Conservation (phyloP, 164 flowering plant genomes). For the Dillenia turbinata region DNA sequence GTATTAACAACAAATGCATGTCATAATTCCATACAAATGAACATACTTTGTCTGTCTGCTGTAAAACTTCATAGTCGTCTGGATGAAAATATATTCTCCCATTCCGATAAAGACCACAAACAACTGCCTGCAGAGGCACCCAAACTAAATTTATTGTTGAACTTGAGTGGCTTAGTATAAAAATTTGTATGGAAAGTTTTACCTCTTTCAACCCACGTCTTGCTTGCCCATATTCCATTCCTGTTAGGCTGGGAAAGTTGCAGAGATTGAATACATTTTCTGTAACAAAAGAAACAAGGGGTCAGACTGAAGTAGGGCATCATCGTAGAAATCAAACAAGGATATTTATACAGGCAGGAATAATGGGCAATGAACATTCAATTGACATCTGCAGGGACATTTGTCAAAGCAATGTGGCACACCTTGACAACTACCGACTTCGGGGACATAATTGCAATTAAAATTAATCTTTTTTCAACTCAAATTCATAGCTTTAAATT, state of each 20-base stretch:
- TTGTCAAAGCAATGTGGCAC: too few relatives aligned
- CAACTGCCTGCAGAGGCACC: conserved; percentile 67
- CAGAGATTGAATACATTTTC: conserved; percentile 94
- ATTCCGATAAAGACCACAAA: conserved; percentile 76
- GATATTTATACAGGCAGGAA: too few relatives aligned
- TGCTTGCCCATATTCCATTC: conserved; percentile 55
- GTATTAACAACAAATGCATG: too few relatives aligned
- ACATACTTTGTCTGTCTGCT: conserved; percentile 76
- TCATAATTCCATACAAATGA: neutral
- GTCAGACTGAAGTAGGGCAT: too few relatives aligned
- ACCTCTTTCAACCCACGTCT: conserved; percentile 87
- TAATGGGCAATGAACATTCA: too few relatives aligned
- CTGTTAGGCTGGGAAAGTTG: conserved; percentile 64
- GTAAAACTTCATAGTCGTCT: conserved; percentile 65
- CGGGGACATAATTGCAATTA: too few relatives aligned
- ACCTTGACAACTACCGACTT: too few relatives aligned
- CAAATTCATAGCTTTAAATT: too few relatives aligned
- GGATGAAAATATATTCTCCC: conserved; percentile 92
- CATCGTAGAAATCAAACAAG: too few relatives aligned
- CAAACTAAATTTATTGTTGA: neutral
- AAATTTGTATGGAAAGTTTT: conserved; percentile 6
- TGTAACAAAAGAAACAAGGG: conserved; percentile 30
- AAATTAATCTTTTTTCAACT: too few relatives aligned
- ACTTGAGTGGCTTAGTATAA: neutral
- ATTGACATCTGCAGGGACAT: too few relatives aligned